Evolutionary conservation across 129 eudicot genomes (phyloP).

Genomic region (Rutidosis leptorrhynchoides): DNA sequence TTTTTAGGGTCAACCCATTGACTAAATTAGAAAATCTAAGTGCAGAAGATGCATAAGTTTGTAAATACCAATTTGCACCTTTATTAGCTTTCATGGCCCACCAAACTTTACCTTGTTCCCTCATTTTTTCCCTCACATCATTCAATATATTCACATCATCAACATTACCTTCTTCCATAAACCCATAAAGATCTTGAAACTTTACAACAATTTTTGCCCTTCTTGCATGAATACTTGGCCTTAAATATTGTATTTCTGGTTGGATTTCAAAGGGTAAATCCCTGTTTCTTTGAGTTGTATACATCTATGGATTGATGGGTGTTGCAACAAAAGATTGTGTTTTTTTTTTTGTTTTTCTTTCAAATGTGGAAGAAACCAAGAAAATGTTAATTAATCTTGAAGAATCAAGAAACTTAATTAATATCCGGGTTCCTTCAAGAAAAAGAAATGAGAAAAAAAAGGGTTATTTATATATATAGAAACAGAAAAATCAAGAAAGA

Average conservation of each 20-base stretch:
- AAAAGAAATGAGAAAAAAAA: slow-evolving; percentile 20
- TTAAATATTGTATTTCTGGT: slow-evolving; percentile 47
- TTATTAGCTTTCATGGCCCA: slow-evolving; percentile 87
- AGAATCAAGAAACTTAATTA: slow-evolving; percentile 31
- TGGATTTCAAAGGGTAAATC: slow-evolving; percentile 51
- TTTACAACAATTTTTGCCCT: slow-evolving; percentile 87
- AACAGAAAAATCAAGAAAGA: background rate
- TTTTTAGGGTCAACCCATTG: slow-evolving; percentile 69
- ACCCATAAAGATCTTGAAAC: slow-evolving; percentile 91
- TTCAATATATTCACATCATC: slow-evolving; percentile 94
- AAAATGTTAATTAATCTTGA: slow-evolving; percentile 21
- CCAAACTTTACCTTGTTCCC: slow-evolving; percentile 83
- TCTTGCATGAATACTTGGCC: slow-evolving; percentile 91
- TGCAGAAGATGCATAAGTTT: slow-evolving; percentile 46
- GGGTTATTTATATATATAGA: slow-evolving; percentile 14
- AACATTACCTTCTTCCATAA: slow-evolving; percentile 92
- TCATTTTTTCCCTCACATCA: slow-evolving; percentile 91
- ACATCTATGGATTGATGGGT: slow-evolving; percentile 43
- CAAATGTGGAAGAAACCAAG: slow-evolving; percentile 34
- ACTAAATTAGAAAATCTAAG: slow-evolving; percentile 61
- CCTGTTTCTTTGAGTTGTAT: slow-evolving; percentile 47
- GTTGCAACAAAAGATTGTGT: background rate
- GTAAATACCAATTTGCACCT: slow-evolving; percentile 86
- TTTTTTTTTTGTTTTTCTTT: background rate
- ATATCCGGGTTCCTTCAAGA: slow-evolving; percentile 31